Conservation (phyloP, 371 early-diverging fungal genomes). For the Saksenaea vasiformis region DNA sequence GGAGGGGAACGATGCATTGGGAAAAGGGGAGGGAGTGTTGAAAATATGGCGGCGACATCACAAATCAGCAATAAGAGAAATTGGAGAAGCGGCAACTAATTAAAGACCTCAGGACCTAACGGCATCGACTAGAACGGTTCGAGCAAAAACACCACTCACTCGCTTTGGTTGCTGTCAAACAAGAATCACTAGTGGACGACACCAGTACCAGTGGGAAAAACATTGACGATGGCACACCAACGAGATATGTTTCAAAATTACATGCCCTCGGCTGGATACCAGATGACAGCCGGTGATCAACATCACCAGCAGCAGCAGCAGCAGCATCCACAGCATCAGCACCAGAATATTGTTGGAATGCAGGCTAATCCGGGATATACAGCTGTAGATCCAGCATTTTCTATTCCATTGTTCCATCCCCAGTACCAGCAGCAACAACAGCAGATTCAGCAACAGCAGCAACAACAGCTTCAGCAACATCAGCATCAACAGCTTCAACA, state of each 20-base stretch:
- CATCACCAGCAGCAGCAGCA: conserved; percentile 20
- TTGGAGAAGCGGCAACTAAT: neutral
- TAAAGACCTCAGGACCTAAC: neutral
- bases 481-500: conserved; percentile 1
- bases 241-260: conserved; percentile 27
- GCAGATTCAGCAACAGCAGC: conserved; percentile 8
- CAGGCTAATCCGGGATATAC: neutral
- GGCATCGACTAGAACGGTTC: neutral
- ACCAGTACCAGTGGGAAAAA: neutral
- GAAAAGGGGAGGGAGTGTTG: conserved; percentile 4
- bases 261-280: conserved; percentile 23
- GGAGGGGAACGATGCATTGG: neutral
- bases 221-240: conserved; percentile 20
- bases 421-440: conserved; percentile 18
- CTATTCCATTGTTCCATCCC: neutral
- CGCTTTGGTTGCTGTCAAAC: neutral
- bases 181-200: neutral
- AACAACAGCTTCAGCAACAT: conserved; percentile 7
- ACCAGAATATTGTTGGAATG: conserved; percentile 13
- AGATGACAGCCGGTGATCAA: conserved; percentile 12
- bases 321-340: conserved; percentile 25
- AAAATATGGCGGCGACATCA: neutral
- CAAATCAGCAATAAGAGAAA: neutral
- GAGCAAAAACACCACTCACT: neutral
- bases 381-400: conserved; percentile 5